Evolutionary conservation across 2,329 filamentous ascomycete genomes (phyloP), one percentile per base, ranked within the genome.

Genomic region (Penicillium decumbens): DNA sequence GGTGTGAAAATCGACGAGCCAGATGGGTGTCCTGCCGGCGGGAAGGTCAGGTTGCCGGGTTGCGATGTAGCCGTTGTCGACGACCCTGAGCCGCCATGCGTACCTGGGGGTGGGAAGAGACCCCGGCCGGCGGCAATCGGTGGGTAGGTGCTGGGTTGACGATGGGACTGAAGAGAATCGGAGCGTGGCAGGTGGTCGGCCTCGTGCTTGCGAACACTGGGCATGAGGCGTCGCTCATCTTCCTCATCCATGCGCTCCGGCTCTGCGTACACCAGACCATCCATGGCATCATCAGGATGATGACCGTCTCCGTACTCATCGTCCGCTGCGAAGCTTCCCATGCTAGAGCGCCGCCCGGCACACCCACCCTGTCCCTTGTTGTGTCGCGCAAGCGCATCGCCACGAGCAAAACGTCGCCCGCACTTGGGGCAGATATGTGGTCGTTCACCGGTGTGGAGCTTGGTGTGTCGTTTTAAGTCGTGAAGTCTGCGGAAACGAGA

Each of bases 331-430:
- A 90, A 95, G 66, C 85, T 85, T 38, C 86, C 85, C 79, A 90
- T 85, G 62, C 91, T 96, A 33, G 89, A 85, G 57, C 93, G 81
- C 49, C 93, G 83, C 49, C 93, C 93, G 10, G 95, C 93, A 72
- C 93, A 98, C 41, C 93, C 93, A 46, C 93, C 93, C 46, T 91
- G 88, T 29, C 93, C 93, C 72, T 97, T 97, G 67, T 89, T 95
- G 68, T 98, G 93, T 52, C 93, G 83, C 39, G 93, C 93, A 46
- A 98, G 75, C 24, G 93, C 93, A 76, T 98, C 93, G 10, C 93
- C 93, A 57, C 93, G 85, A 39, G 93, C 93, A 72, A 98, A 98
- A 59, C 91, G 89, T 54, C 93, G 83, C 58, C 95, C 89, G 68
- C 93, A 98, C 68, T 95, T 96, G 35, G 88, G 87, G 64, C 93